Evolutionary conservation across 495 filamentous ascomycete genomes (phyloP), one percentile per base, ranked within the genome.

Genomic region (Coniosporium apollinis): DNA sequence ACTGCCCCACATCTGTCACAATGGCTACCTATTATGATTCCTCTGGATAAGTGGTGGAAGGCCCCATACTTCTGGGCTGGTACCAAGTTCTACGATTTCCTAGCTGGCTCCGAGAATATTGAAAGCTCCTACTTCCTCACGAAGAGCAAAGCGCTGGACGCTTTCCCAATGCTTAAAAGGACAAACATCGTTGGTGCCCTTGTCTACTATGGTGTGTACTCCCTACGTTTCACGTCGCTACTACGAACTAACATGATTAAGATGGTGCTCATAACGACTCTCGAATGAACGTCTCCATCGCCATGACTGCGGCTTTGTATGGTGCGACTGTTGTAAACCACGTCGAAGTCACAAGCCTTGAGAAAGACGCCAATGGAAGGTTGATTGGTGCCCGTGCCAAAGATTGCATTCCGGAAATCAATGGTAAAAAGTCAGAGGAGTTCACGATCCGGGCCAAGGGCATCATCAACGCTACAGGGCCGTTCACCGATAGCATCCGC

Each of bases 191-290:
- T 85, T 30, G 89, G 89, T 30, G 89, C 89, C 25, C 65, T 96
- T 49, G 89, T 97, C 0, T 97, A 97, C 64, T 97, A 97, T 55
- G 75, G 74, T 76, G 59, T 36, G 64, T 36, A 16, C n/a, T 18
- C 8, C 7, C 10, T 33, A 10, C 32, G 13, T 28, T 11, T 21
- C 28, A 14, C 9, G 34, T n/a, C 3, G 30, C 20, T 11, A 14
- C 14, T n/a, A 17, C 22, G 18, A 16, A 28, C 1, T 33, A 30
- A 38, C n/a, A n/a, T n/a, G n/a, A n/a, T n/a, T n/a, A 11, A 51
- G 87, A 97, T 61, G 89, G 89, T 44, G 85, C 85, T 2, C 89
- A 97, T 62, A 97, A 96, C 51, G 89, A 97, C 56, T 94, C 89
- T 17, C 72, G 89, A 33, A 97, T 97, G 89, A 97, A 97, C 46